Percentiles rank a stretch among this genome's conserved stretches.
Conservation (phyloP, 768 basidiomycete genomes). For the Boletales sp. region DNA sequence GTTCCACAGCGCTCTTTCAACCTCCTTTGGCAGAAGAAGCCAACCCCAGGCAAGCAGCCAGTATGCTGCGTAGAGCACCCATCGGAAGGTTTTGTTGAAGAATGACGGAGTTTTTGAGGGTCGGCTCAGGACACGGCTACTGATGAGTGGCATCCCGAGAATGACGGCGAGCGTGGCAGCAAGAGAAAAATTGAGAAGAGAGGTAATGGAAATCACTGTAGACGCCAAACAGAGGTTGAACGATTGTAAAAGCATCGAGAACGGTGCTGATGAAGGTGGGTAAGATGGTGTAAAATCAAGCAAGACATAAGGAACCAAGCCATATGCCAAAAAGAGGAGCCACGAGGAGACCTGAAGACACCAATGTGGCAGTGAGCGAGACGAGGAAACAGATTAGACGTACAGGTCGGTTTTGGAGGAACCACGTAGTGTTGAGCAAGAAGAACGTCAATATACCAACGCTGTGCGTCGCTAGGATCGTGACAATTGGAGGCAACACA, state of each 20-base stretch:
- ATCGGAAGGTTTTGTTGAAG: slow-evolving; percentile 21
- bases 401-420: slow-evolving; percentile 42
- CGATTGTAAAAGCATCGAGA: slow-evolving; percentile 56
- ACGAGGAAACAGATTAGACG: slow-evolving; percentile 6
- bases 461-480: slow-evolving; percentile 55
- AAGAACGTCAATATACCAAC: slow-evolving; percentile 52
- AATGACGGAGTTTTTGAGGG: slow-evolving; percentile 13
- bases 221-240: slow-evolving; percentile 83
- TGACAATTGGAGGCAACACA: slow-evolving; percentile 48
- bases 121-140: slow-evolving; percentile 34
- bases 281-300: slow-evolving; percentile 27
- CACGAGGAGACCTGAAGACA: slow-evolving; percentile 28
- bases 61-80: slow-evolving; percentile 35
- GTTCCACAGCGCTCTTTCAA: slow-evolving; percentile 57
- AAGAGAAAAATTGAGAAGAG: slow-evolving; percentile 91
- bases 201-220: slow-evolving; percentile 78
- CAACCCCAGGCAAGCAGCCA: slow-evolving; percentile 53
- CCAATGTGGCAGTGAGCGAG: slow-evolving; percentile 14
- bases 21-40: slow-evolving; percentile 46
- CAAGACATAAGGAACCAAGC: slow-evolving; percentile 31
- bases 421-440: slow-evolving; percentile 42
- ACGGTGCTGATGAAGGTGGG: slow-evolving; percentile 32
- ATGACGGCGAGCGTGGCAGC: slow-evolving; percentile 66
- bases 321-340: slow-evolving; percentile 27
- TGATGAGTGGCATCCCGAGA: slow-evolving; percentile 63